These are phyloP conservation scores for Talaromyces sp. DNA, from an alignment of 2,329 filamentous ascomycete species.

Conservation along the genomic window DNA sequence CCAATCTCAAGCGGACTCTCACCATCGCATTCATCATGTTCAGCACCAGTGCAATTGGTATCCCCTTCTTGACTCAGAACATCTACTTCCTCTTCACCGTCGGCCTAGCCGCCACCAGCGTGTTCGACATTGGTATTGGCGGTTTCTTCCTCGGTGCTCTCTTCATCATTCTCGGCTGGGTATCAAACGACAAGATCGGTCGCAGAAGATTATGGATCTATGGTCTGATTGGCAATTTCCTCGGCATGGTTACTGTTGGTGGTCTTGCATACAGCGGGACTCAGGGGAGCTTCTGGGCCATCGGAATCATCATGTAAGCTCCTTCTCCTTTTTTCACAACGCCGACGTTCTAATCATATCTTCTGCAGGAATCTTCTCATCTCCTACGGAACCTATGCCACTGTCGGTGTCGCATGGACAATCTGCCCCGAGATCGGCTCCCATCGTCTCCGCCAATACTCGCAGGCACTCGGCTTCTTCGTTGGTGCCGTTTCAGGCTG, in stretches of 20 bases:
- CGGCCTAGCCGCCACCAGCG: background rate
- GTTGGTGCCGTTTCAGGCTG: background rate
- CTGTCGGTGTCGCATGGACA: background rate
- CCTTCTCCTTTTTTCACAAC: background rate
- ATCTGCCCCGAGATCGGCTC: conserved; percentile 1
- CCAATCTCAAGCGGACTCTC: background rate
- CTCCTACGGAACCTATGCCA: background rate
- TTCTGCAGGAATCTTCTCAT: background rate
- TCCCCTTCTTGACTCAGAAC: background rate
- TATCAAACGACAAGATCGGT: background rate
- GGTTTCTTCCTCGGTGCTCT: background rate
- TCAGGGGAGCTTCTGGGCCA: background rate
- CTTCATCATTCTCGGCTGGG: background rate
- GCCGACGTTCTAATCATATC: background rate
- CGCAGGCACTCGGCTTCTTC: background rate
- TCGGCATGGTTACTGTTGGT: background rate
- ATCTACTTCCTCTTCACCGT: conserved; percentile 2
- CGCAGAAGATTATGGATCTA: background rate
- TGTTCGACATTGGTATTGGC: conserved; percentile 1
- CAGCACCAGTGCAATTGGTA: background rate
- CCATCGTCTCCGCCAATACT: background rate
- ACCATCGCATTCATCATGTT: background rate
- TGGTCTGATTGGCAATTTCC: background rate
- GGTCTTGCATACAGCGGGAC: background rate
- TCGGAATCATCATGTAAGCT: background rate